phyloP scores from a whole-genome alignment of 345 rosid species.

The Eucalyptus virginea region DNA sequence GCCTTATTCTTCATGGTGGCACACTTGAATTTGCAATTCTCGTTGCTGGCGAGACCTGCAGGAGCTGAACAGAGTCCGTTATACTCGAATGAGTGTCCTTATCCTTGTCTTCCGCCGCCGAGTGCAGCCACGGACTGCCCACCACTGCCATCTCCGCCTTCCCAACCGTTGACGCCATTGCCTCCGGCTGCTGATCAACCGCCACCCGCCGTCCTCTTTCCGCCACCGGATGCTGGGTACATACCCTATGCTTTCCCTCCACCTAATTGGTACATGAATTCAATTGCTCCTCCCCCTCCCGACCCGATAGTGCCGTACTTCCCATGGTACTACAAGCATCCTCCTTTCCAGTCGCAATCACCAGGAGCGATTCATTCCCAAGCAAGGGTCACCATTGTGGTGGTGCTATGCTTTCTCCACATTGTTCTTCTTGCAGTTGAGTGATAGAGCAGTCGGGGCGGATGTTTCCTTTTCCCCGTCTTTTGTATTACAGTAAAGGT shows the following conservation, averaged over 20 bases:
- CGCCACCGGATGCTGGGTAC: not conserved
- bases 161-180: not conserved
- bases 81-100: conserved; percentile 1
- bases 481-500: not conserved
- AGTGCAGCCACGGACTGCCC: conserved; percentile 9
- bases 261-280: not conserved
- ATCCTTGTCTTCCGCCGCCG: conserved; percentile 29
- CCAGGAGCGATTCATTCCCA: not conserved
- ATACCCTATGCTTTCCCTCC: not conserved
- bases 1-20: not conserved
- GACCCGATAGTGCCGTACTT: conserved; percentile 35
- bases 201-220: not conserved
- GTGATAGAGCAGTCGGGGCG: not conserved
- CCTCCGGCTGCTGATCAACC: not conserved
- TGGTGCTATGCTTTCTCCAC: not conserved
- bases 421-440: not conserved
- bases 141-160: conserved; percentile 6
- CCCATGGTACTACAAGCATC: conserved; percentile 44
- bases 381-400: not conserved
- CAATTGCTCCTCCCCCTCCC: conserved; percentile 37
- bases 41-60: not conserved
- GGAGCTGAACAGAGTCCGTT: not conserved
- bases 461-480: not conserved
- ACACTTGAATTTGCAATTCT: not conserved
- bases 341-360: conserved; percentile 16